Evolutionary conservation across 495 filamentous ascomycete genomes (phyloP), one percentile per base, ranked within the genome.

Genomic region (Glutinoglossum americanum): DNA sequence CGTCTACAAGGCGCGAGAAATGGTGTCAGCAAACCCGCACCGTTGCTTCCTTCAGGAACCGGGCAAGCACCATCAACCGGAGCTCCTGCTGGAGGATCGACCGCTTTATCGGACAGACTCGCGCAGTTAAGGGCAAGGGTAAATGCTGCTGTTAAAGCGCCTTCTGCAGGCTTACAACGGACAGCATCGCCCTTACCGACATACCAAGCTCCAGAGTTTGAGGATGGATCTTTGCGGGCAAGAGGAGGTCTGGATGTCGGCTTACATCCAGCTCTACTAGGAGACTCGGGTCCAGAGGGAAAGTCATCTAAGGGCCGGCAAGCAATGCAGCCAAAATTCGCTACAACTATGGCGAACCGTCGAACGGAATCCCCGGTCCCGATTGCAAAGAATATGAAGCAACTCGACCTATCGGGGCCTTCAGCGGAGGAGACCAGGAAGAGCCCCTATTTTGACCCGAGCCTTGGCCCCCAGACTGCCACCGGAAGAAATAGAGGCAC

Each of bases 371-470:
- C 74, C 41, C 70, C 75, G 9, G 63, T 61, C 44, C 64, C 72
- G 30, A 68, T 67, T 27, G 60, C 60, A 7, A 66, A 67, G 58
- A 67, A 69, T 54, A 79, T 77, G 64, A 74, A 77, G 27, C 76
- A 79, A 54, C 74, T 88, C 30, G 83, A 89, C 68, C 71, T 85
- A 6, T 79, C 80, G 9, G 80, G 80, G 0, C 82, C 83, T 7
- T 82, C 79, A 27, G 67, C 77, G 3, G 85, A 88, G 57, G 80
- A 81, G 57, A 79, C 74, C 49, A 76, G 74, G 55, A 80, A 77
- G 60, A 95, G 96, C 58, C 90, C 88, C 2, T 94, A 94, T 63
- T 93, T 83, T 59, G 92, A 96, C 64, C 73, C 83, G 1, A 84
- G 71, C 64, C 66, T 88, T 5, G 78, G 78, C 33, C 75, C 76